These are phyloP conservation scores for Coniochaeta pulveracea DNA, from an alignment of 2,329 filamentous ascomycete genomes.

Conservation along the genomic window DNA sequence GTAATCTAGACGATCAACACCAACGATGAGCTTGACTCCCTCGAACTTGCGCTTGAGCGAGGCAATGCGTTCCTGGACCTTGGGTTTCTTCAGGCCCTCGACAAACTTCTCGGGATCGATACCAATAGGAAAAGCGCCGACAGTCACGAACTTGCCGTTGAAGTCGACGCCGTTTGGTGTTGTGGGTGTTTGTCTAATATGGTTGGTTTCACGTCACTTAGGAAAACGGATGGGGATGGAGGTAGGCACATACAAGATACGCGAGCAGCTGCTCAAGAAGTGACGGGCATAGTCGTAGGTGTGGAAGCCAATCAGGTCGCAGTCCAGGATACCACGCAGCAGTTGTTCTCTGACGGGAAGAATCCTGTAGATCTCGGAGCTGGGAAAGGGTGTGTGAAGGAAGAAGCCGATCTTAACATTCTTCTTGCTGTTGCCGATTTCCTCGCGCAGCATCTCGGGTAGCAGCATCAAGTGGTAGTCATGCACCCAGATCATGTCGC, in stretches of 20 bases:
- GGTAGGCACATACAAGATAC: conserved; percentile 56
- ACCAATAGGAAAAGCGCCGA: conserved; percentile 93
- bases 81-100: conserved; percentile 73
- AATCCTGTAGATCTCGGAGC: conserved; percentile 93
- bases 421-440: conserved; percentile 68
- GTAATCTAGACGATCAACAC: conserved; percentile 93
- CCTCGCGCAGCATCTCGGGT: conserved; percentile 87
- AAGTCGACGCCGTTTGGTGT: conserved; percentile 92
- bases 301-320: conserved; percentile 94
- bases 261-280: conserved; percentile 92
- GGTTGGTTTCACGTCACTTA: conserved; percentile 5
- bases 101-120: conserved; percentile 97
- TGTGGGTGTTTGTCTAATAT: conserved; percentile 51
- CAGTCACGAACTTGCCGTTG: conserved; percentile 76
- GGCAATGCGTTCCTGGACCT: conserved; percentile 78
- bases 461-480: conserved; percentile 98
- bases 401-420: conserved; percentile 98
- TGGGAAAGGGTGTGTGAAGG: conserved; percentile 93
- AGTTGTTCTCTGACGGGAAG: conserved; percentile 85
- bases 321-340: conserved; percentile 77
- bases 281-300: conserved; percentile 98
- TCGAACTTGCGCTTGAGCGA: conserved; percentile 83
- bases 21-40: conserved; percentile 91
- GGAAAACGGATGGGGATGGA: neutral
- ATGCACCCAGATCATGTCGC: conserved; percentile 94